Base-by-base conservation (phyloP, 129 eudicot genomes). In the Mikania micrantha region DNA sequence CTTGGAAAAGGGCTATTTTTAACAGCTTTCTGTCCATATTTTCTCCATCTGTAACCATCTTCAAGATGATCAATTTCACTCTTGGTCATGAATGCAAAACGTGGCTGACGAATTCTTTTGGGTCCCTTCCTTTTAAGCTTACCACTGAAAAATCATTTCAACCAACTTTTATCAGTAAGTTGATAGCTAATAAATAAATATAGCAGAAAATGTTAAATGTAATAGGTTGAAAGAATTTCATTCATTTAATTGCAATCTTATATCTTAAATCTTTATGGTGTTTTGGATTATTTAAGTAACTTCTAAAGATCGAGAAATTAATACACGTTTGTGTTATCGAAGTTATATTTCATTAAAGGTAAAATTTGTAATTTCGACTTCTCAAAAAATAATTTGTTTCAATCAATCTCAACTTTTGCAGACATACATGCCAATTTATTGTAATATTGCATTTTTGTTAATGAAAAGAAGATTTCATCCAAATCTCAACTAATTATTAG, bases 31-130 rank as follows among this genome's bases (percentile, higher is more conserved):
- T 92, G 98, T 15, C 98, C 98, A 72, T 92, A 92, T 76, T 92
- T 92, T 65, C 98, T 64, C 98, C 98, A 92, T 67, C 98, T 41
- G 47, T 88, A 92, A 58, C 98, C 98, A 84, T 92, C 98, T 86
- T 92, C 98, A 57, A 92, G 96, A 79, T 88, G 85, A 82, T 92
- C 98, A 36, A 92, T 77, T 61, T 92, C 98, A 45, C 90, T 92
- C 79, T 85, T 92, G 7, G 98, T 92, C 85, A 88, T 84, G 73
- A 92, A 92, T 47, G 98, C 96, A 77, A 78, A 82, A 25, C 98
- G 89, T 12, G 88, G 91, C 78, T 86, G 91, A 64, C 90, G 80
- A 52, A 82, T 68, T 35, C 87, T 73, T 85, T 87, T 87, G 48
- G 75, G 80, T 63, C 77, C 97, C 82, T 86, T 90, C 76, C 69